Evolutionary conservation across 192 early-diverging fungal genomes (phyloP), one percentile per base, ranked within the genome.

Genomic region (Coemansia sp.): DNA sequence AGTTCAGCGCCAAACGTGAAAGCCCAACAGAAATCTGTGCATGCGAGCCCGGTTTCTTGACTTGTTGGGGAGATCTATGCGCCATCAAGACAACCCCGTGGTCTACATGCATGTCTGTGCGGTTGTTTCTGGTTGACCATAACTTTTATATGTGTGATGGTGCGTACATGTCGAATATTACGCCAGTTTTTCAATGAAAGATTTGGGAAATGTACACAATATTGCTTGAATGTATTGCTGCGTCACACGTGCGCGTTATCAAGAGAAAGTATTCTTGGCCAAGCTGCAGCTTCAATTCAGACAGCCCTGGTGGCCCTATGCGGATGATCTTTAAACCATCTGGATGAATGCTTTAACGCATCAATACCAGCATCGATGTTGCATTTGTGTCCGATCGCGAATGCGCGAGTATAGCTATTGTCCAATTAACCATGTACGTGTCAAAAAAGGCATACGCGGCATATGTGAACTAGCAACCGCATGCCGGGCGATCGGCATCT

Each of bases 381-480:
- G 46, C 46, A 48, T 48, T 15, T 6, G 46, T 48, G 46, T n/a
- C 46, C 17, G n/a, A 48, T 48, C 17, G 3, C 17, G 7, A 48
- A 31, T 31, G 28, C 4, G 28, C 28, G 6, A n/a, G 15, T n/a
- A 42, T 4, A 42, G 15, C 40, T 31, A 31, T n/a, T 42, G 40
- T 48, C 46, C 46, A 48, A 48, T 48, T 48, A 48, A 48, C 46
- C 46, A 7, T 48, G 46, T 48, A 19, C 46, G 46, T 48, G 46
- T 15, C 15, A 19, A 48, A n/a, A 46, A 7, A 48, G n/a, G 5
- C 3, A 19, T 3, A 48, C 5, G 46, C n/a, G 6, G 15, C 6
- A 19, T 7, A 48, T 48, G 46, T 17, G 46, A 48, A 17, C 46
- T 3, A 19, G 7, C 11, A 48, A 20, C 46, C n/a, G 7, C n/a